Evolutionary conservation across 2,329 filamentous ascomycete genomes (phyloP).

Genomic region (Penicillium occitanis): DNA sequence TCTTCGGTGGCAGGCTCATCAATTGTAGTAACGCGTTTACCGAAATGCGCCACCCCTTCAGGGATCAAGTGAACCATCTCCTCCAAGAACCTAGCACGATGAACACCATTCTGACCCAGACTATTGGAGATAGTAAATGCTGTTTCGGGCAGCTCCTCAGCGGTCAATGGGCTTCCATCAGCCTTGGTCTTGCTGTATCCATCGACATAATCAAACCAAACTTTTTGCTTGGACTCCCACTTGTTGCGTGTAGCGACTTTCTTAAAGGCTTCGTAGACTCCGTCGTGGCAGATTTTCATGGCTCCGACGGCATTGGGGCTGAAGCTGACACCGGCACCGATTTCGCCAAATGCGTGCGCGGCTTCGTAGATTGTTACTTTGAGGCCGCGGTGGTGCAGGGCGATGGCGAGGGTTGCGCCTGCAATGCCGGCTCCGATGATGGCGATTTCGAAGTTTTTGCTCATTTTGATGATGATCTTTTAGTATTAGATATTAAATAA

Average conservation of each 20-base stretch:
- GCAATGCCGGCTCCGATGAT: slow-evolving; percentile 45
- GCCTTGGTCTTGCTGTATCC: neutral
- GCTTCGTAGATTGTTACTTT: slow-evolving; percentile 26
- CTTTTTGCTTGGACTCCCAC: slow-evolving; percentile 14
- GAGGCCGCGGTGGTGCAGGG: slow-evolving; percentile 33
- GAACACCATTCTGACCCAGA: slow-evolving; percentile 16
- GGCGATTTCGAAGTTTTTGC: slow-evolving; percentile 27
- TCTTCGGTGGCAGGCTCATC: neutral
- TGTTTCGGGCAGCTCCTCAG: neutral
- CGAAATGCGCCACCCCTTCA: slow-evolving; percentile 12
- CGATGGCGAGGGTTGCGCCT: slow-evolving; percentile 39
- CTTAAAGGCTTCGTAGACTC: slow-evolving; percentile 14
- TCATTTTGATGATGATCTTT: neutral
- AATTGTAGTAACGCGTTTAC: slow-evolving; percentile 6
- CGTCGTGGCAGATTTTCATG: slow-evolving; percentile 16
- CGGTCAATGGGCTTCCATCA: neutral
- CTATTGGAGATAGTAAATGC: neutral
- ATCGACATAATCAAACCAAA: slow-evolving; percentile 16
- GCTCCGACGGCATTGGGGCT: slow-evolving; percentile 17
- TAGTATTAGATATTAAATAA: too few species aligned
- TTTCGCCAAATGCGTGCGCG: slow-evolving; percentile 26
- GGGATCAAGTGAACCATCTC: slow-evolving; percentile 19
- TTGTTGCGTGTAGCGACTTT: slow-evolving; percentile 17
- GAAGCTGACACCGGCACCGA: slow-evolving; percentile 23
- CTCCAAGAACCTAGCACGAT: slow-evolving; percentile 22